phyloP scores from a whole-genome alignment of 306 rosid genomes.

The Vachellia pachyceras region DNA sequence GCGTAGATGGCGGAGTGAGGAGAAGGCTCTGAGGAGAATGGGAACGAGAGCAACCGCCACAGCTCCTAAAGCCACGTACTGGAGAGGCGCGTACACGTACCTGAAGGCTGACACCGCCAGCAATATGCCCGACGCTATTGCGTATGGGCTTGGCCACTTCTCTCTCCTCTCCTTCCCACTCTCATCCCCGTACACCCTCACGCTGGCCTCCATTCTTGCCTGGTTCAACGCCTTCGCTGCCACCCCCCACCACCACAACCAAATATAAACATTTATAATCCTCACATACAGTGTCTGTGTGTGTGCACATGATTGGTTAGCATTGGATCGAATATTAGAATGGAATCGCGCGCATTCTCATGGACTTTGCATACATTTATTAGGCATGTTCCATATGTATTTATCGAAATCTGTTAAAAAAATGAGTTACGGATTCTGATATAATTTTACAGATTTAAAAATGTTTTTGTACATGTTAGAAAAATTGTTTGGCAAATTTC shows the following conservation, averaged over 20 bases:
- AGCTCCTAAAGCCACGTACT: conserved; percentile 72
- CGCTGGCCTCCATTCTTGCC: conserved; percentile 81
- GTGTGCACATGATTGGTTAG: too few species aligned
- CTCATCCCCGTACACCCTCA: conserved; percentile 61
- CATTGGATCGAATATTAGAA: too few species aligned
- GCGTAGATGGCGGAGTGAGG: conserved; percentile 58
- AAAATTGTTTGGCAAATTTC: too few species aligned
- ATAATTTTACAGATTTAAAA: too few species aligned
- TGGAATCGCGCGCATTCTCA: too few species aligned
- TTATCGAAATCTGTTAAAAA: too few species aligned
- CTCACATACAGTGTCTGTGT: too few species aligned
- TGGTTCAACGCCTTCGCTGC: conserved; percentile 86
- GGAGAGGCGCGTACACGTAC: conserved; percentile 53
- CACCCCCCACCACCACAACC: conserved; percentile 9
- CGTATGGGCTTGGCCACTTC: conserved; percentile 84
- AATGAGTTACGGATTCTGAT: too few species aligned
- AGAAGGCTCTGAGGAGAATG: conserved; percentile 50
- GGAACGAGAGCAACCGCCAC: conserved; percentile 67
- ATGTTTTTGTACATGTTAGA: too few species aligned
- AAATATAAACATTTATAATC: too few species aligned
- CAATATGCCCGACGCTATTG: conserved; percentile 63
- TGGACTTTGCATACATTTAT: too few species aligned
- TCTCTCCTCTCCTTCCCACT: conserved; percentile 35
- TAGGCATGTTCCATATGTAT: too few species aligned
- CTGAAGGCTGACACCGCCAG: conserved; percentile 64